Evolutionary conservation across 2,329 filamentous ascomycete genomes (phyloP), one percentile per base, ranked within the genome.

Genomic region (Leptographium lundbergii): DNA sequence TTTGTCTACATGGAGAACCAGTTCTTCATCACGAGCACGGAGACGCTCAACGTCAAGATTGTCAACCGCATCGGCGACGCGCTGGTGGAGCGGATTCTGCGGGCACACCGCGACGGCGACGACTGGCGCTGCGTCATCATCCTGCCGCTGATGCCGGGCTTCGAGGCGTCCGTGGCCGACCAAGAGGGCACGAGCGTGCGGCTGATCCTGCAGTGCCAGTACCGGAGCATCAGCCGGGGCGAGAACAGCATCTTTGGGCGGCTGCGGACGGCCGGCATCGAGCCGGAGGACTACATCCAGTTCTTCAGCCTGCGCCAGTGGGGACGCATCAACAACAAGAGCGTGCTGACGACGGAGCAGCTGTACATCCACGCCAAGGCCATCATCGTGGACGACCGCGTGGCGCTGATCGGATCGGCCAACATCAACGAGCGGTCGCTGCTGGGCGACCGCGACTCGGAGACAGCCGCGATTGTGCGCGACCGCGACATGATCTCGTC

Each of bases 1-100:
- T 96, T 96, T 67, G 89, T 97, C 57, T 97, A 99, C 72, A 96
- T 97, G 64, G 94, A 99, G 71, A 99, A 99, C 69, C 94, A 99
- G 69, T 99, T 97, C 73, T 99, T 95, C 75, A 88, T 99, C 70
- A 95, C 89, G 42, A 95, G 89, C 65, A 94, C 89, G 56, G 88
- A 94, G 67, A 91, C 91, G 6, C 85, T 96, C 66, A 88, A 88
- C 57, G 89, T 87, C 14, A 89, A 86, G 69, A 94, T 99, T 63
- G 82, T 90, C 70, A 99, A 99, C 71, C 85, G 86, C 64, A 96
- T 99, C 65, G 92, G 92, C 56, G 92, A 97, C 72, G 92, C 94
- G 3, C 77, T 99, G 36, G 92, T 97, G 10, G 88, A 96, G 66
- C 88, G 94, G 55, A 94, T 95, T 66, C 86, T 91, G 61, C 83